Evolutionary conservation across 305 asterid species (phyloP).

Genomic region (Solanum hybrid): DNA sequence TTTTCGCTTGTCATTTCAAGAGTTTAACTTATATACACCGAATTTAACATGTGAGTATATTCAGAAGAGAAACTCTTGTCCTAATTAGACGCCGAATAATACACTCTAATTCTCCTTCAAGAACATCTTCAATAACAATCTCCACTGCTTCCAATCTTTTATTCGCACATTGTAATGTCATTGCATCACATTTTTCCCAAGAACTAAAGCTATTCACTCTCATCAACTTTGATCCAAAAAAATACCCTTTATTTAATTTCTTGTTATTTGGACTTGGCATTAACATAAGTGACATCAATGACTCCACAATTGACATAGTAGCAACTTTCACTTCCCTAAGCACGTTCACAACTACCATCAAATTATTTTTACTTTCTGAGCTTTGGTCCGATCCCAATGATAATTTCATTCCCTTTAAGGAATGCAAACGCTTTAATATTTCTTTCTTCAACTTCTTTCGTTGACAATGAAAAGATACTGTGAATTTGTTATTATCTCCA

Average conservation of each 20-base stretch:
- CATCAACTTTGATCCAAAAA: constrained; percentile 42
- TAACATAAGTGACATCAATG: constrained; percentile 53
- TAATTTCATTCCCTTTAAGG: constrained; percentile 36
- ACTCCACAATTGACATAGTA: constrained; percentile 39
- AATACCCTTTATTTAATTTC: constrained; percentile 16
- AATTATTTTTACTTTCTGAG: constrained; percentile 14
- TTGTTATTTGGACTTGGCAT: constrained; percentile 44
- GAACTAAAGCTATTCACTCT: constrained; percentile 48
- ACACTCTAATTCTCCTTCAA: constrained; percentile 58
- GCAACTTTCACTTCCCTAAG: constrained; percentile 48
- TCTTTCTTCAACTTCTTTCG: constrained; percentile 74
- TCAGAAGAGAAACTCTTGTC: constrained; percentile 68
- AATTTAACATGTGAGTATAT: constrained; percentile 34
- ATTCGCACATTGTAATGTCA: constrained; percentile 29
- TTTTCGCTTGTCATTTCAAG: neutral
- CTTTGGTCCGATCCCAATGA: neutral
- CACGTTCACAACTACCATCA: constrained; percentile 37
- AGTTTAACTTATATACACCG: neutral
- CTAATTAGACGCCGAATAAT: constrained; percentile 57
- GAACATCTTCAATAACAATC: constrained; percentile 36
- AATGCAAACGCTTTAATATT: constrained; percentile 47
- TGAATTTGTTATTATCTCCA: constrained; percentile 20
- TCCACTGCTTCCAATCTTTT: constrained; percentile 61
- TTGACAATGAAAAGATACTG: constrained; percentile 34
- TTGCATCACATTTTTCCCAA: constrained; percentile 51